Base-by-base conservation (phyloP, 176 grass and related monocot genomes). In the Musa beccarii region DNA sequence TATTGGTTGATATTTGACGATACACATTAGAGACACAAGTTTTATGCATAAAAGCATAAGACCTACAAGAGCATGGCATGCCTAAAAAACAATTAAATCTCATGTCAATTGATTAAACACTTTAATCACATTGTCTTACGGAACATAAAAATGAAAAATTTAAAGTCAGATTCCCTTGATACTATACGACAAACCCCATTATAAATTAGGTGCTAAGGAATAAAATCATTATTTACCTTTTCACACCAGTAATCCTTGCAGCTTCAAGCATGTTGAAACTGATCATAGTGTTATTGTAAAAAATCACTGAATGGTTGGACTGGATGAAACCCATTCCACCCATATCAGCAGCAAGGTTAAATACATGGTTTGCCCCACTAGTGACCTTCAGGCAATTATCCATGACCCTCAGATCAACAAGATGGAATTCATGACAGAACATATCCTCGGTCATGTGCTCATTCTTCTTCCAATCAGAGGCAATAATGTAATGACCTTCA, bases 281-380 rank as follows among this genome's bases (percentile, higher is more conserved):
- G 49, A 76, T 76, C 75, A 76, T 77, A 49, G 59, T 77, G 62
- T 76, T 76, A 63, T 76, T 76, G 54, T 76, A 76, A 23, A 76
- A 43, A 21, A 76, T 76, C 13, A 76, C 74, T 49, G 74, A 76
- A 62, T 76, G 74, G 28, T 76, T 76, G 9, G 55, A 76, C 55
- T 76, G 74, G 19, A 76, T 76, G 28, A 76, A 76, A n/a, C 74
- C 74, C 74, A 76, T 76, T 22, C 74, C 74, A 63, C 74, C 74
- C 74, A 76, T 76, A 76, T 76, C 74, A 21, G 74, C 74, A 62
- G 74, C 74, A 76, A 76, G 74, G 34, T 76, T 76, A 62, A 76
- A 76, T 29, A 76, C 74, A 50, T 76, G 55, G 74, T 76, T 56
- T 22, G 19, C 74, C n/a, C 74, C 74, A 49, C 14, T 9, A 49